phyloP scores from a whole-genome alignment of 805 yeast species.

The Metschnikowia hibisci region DNA sequence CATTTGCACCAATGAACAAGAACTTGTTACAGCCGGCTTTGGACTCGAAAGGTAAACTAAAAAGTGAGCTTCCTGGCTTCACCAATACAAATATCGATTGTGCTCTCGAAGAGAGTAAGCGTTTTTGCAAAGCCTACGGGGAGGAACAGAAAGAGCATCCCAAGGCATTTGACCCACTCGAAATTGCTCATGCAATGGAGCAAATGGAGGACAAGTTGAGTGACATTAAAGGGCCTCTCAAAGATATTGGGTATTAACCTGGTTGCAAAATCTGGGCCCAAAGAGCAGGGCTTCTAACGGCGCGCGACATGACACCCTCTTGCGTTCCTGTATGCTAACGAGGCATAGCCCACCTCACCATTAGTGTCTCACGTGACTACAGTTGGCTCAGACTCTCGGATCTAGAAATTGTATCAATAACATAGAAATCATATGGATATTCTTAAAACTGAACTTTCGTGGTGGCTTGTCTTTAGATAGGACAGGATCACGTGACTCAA shows the following conservation, averaged over 20 bases:
- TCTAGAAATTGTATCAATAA: too few relatives aligned
- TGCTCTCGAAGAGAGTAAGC: slow-evolving; percentile 11
- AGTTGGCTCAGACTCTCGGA: too few relatives aligned
- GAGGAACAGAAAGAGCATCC: neutral
- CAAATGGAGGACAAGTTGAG: neutral
- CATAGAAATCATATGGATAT: too few relatives aligned
- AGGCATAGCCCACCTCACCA: too few relatives aligned
- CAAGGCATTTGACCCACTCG: neutral
- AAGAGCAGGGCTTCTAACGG: neutral
- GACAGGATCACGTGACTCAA: too few relatives aligned
- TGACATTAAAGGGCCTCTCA: neutral
- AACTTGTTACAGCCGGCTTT: slow-evolving; percentile 16
- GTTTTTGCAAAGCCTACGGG: slow-evolving; percentile 10
- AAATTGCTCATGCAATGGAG: slow-evolving; percentile 1
- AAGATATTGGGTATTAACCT: neutral
- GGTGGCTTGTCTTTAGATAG: too few relatives aligned
- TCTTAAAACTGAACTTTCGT: too few relatives aligned
- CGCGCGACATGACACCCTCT: too few relatives aligned
- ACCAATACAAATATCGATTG: slow-evolving; percentile 12
- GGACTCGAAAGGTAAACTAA: slow-evolving; percentile 14
- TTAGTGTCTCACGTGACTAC: too few relatives aligned
- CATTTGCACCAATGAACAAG: neutral
- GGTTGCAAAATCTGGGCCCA: neutral
- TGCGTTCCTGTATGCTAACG: too few relatives aligned
- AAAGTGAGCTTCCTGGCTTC: slow-evolving; percentile 1